phyloP scores from a whole-genome alignment of 345 rosid genomes.

The Nephelium lappaceum region DNA sequence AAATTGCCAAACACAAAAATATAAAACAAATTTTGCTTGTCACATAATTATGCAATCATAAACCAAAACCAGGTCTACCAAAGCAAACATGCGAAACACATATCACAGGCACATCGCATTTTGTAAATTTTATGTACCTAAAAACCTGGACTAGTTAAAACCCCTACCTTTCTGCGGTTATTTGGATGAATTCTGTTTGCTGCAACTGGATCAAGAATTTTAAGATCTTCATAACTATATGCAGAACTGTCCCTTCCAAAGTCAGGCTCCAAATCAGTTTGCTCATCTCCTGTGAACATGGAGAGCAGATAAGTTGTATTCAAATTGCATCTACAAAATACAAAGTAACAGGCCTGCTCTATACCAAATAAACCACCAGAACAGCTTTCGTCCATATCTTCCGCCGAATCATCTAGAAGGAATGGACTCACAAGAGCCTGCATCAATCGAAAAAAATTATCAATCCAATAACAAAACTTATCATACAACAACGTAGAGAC shows the following conservation, averaged over 20 bases:
- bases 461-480: neutral
- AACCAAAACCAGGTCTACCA: neutral
- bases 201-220: conserved; percentile 83
- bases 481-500: neutral
- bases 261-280: conserved; percentile 32
- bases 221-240: conserved; percentile 60
- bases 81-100: neutral
- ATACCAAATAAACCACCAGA: conserved; percentile 51
- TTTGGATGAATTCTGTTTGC: conserved; percentile 93
- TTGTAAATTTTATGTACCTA: neutral
- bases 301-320: neutral
- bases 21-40: neutral
- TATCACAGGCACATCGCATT: neutral
- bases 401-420: conserved; percentile 69
- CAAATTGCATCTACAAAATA: conserved; percentile 9
- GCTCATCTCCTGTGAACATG: conserved; percentile 41
- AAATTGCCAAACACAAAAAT: neutral
- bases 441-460: neutral
- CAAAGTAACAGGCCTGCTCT: conserved; percentile 1
- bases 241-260: conserved; percentile 31
- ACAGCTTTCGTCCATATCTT: conserved; percentile 36
- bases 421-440: conserved; percentile 88
- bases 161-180: conserved; percentile 74
- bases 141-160: neutral
- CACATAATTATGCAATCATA: neutral